phyloP scores from a whole-genome alignment of 257 asterid genomes.

The Asclepias syriaca region DNA sequence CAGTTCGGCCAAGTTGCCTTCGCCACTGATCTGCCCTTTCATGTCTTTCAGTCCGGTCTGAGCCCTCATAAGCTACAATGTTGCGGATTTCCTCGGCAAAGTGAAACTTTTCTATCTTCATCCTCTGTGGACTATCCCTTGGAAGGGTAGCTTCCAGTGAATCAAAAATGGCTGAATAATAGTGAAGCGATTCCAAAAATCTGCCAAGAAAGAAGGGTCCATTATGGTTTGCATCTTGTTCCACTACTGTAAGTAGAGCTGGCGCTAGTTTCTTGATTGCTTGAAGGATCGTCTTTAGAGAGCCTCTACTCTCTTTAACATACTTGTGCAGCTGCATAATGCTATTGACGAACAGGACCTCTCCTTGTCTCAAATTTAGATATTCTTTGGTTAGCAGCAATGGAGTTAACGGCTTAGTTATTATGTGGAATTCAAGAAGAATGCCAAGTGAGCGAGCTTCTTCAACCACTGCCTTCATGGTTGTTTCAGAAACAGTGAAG shows the following conservation, averaged over 20 bases:
- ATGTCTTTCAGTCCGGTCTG: slow-evolving; percentile 48
- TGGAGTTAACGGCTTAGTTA: slow-evolving; percentile 30
- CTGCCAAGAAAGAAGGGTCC: slow-evolving; percentile 57
- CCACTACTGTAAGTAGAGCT: slow-evolving; percentile 40
- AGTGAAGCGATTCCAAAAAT: slow-evolving; percentile 56
- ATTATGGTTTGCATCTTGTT: slow-evolving; percentile 64
- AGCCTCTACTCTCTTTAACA: slow-evolving; percentile 49
- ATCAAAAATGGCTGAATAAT: slow-evolving; percentile 58
- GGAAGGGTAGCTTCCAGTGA: slow-evolving; percentile 46
- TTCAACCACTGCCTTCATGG: slow-evolving; percentile 21
- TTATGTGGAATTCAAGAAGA: slow-evolving; percentile 23
- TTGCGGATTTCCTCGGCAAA: slow-evolving; percentile 44
- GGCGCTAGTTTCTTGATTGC: slow-evolving; percentile 47
- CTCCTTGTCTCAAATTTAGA: slow-evolving; percentile 34
- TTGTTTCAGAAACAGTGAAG: slow-evolving; percentile 20
- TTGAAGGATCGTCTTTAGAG: slow-evolving; percentile 43
- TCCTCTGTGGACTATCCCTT: slow-evolving; percentile 30
- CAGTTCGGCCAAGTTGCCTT: slow-evolving; percentile 47
- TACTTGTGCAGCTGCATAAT: slow-evolving; percentile 46
- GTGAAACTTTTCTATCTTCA: slow-evolving; percentile 39
- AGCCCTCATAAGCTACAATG: slow-evolving; percentile 51
- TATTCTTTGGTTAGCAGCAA: slow-evolving; percentile 35
- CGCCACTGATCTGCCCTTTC: slow-evolving; percentile 64
- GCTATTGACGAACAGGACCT: slow-evolving; percentile 37
- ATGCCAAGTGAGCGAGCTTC: slow-evolving; percentile 35